phyloP scores from a whole-genome alignment of 202 grass and related monocot species.

The Elaeis oleifera region DNA sequence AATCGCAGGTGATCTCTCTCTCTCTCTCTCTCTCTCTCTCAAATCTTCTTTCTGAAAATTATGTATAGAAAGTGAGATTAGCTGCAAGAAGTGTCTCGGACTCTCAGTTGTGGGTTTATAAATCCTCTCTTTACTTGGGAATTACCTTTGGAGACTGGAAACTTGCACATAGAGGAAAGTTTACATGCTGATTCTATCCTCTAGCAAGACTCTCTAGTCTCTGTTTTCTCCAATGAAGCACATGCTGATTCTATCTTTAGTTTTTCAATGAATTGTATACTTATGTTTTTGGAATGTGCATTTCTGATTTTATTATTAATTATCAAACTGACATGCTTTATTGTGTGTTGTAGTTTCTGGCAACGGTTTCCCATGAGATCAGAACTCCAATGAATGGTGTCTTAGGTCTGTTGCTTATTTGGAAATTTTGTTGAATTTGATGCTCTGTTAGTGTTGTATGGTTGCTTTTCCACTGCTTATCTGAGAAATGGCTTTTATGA shows the following conservation, averaged over 20 bases:
- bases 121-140: too few species aligned
- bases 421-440: conserved; percentile 5
- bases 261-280: too few species aligned
- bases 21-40: background rate
- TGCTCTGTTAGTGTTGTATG: conserved; percentile 2
- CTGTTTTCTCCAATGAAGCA: too few species aligned
- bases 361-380: conserved; percentile 82
- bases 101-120: too few species aligned
- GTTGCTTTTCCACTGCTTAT: conserved; percentile 7
- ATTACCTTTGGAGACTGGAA: too few species aligned
- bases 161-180: too few species aligned
- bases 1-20: conserved; percentile 51
- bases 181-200: too few species aligned
- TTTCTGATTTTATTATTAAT: conserved; percentile 6
- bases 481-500: conserved; percentile 1
- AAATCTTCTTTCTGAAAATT: background rate
- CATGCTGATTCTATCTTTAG: too few species aligned
- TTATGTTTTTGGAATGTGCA: background rate
- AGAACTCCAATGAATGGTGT: conserved; percentile 87
- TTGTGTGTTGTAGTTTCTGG: conserved; percentile 56
- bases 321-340: conserved; percentile 17
- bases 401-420: conserved; percentile 43
- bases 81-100: too few species aligned
- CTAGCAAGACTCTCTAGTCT: too few species aligned
- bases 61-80: too few species aligned